Base-by-base conservation (phyloP, 129 eudicot species). In the Cynara cardunculus region DNA sequence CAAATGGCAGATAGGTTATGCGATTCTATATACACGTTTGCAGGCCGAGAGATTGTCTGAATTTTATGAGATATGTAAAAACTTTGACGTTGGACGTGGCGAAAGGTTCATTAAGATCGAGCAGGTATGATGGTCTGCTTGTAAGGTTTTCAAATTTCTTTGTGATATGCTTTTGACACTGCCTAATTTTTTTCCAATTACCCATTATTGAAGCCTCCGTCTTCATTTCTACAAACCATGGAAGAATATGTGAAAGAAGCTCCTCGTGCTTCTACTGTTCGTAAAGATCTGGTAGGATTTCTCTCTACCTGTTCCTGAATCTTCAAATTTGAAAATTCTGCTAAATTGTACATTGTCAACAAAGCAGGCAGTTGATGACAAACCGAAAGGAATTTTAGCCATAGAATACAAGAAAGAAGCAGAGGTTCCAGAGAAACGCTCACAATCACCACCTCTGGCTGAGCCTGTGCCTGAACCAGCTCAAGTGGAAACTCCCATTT, bases 1-100 rank as follows among this genome's bases (percentile, higher is more conserved):
- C 25, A 26, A 53, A 74, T 22, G 80, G 49, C 19, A 25, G 41
- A 79, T 73, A 49, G 5, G 32, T 77, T 53, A 69, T 76, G 67
- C 19, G 53, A 56, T 72, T 66, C 27, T 53, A 64, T 69, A 16
- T 34, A 44, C 80, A 18, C 56, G 18, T 34, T 73, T 91, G 85
- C 85, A 92, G 94, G 97, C 91, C 11, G 85, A 87, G 62, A 81
- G 84, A 82, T 78, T 92, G 73, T 88, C 92, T 0, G 92, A 88
- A 80, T 90, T 92, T 81, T 89, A 88, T 83, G 92, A 88, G 87
- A 78, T 87, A 62, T 90, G 97, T 85, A 83, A 89, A 77, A 85
- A 76, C 80, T 84, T 92, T 72, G 91, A 92, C 34, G 79, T 92
- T 72, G 92, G 92, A 67, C 86, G 78, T 46, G 87, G 87, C 76